phyloP scores from a whole-genome alignment of 768 basidiomycete species.

The Phallus indusiatus region DNA sequence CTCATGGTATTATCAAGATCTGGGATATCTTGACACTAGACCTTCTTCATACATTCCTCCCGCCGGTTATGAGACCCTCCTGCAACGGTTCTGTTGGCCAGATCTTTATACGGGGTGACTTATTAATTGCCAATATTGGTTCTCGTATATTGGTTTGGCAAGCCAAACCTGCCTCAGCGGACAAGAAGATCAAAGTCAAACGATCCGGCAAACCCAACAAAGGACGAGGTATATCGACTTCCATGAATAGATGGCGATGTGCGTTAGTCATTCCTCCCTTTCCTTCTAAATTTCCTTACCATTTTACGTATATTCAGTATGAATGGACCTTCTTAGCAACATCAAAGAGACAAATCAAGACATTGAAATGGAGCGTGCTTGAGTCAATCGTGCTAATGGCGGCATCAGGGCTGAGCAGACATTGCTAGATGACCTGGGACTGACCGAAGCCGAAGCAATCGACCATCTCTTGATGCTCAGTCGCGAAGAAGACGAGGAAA shows the following conservation, averaged over 20 bases:
- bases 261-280: slow-evolving; percentile 13
- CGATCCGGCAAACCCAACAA: slow-evolving; percentile 16
- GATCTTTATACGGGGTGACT: slow-evolving; percentile 46
- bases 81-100: slow-evolving; percentile 36
- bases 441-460: slow-evolving; percentile 65
- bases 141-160: slow-evolving; percentile 61
- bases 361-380: slow-evolving; percentile 40
- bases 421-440: slow-evolving; percentile 51
- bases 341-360: slow-evolving; percentile 50
- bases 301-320: slow-evolving; percentile 32
- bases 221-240: slow-evolving; percentile 13
- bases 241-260: slow-evolving; percentile 29
- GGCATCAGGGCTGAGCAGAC: slow-evolving; percentile 50
- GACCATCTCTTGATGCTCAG: slow-evolving; percentile 82
- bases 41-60: slow-evolving; percentile 43
- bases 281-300: neutral
- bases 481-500: slow-evolving; percentile 52
- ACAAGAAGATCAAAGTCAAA: slow-evolving; percentile 13
- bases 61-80: slow-evolving; percentile 25
- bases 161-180: slow-evolving; percentile 35
- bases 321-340: slow-evolving; percentile 51
- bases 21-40: slow-evolving; percentile 62
- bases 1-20: slow-evolving; percentile 45
- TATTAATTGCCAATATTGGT: slow-evolving; percentile 51
- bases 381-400: slow-evolving; percentile 28